Percentiles rank a stretch among this genome's conserved stretches.
Conservation (phyloP, 331 rosid genomes). For the Prunus yedoensis region DNA sequence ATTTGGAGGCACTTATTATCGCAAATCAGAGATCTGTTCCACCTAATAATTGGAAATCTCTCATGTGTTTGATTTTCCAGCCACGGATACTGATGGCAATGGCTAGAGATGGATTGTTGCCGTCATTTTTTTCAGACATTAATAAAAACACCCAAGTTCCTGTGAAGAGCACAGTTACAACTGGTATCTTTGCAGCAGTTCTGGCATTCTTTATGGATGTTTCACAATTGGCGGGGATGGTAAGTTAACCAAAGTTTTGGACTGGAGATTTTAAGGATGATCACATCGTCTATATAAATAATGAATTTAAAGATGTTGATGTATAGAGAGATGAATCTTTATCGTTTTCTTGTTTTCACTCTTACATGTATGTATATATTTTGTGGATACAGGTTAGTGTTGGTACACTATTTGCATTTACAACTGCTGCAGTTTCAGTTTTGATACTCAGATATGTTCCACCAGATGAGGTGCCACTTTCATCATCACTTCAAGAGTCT, state of each 20-base stretch:
- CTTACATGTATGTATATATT: constrained; percentile 2
- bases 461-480: constrained; percentile 63
- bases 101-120: constrained; percentile 79
- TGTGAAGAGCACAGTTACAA: constrained; percentile 56
- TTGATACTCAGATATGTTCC: constrained; percentile 79
- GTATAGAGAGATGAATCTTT: background rate
- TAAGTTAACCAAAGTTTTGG: constrained; percentile 31
- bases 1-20: background rate
- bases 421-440: constrained; percentile 64
- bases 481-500: constrained; percentile 45
- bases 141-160: constrained; percentile 50
- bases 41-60: constrained; percentile 15
- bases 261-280: constrained; percentile 13
- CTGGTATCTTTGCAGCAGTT: constrained; percentile 60
- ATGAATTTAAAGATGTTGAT: background rate
- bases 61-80: constrained; percentile 33
- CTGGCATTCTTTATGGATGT: constrained; percentile 78
- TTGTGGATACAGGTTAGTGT: constrained; percentile 56
- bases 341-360: background rate
- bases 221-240: constrained; percentile 78
- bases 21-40: constrained; percentile 12
- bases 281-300: constrained; percentile 9
- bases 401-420: constrained; percentile 72
- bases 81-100: constrained; percentile 75
- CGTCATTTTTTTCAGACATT: constrained; percentile 61